Evolutionary conservation across 140 eudicot genomes (phyloP), one percentile per base, ranked within the genome.

Genomic region (Oenanthe javanica): DNA sequence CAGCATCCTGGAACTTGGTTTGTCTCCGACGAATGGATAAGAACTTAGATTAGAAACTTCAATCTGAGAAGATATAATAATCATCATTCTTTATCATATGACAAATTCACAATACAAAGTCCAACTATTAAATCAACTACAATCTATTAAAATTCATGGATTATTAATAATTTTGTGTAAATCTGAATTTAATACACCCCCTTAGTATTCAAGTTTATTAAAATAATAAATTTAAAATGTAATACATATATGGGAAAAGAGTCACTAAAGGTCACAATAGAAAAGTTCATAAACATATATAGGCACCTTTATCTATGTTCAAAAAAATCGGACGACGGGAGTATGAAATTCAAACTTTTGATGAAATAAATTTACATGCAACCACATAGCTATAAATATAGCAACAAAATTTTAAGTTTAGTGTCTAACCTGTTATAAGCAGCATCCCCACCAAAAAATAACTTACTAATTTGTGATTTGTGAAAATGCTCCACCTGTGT

Each of bases 21-120:
- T 92, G 55, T 89, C 87, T 11, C 93, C 91, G 70, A 88, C 82
- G 3, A 90, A 84, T 84, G 86, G 91, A 59, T 84, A 96, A 36
- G 95, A 84, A 40, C 89, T 87, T 80, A 91, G 81, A 82, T 95
- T 90, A 23, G 88, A 93, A 78, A 92, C 93, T 89, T 95, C 97
- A 79, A 95, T 80, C 99, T 95, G 90, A 80, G 75, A 18, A 70
- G 25, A 63, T 66, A n/a, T 11, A 2, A 61, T 15, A 18, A 43
- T 43, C 46, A 59, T 21, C 4, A 61, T 46, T 78, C 43, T 40
- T 61, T 47, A 9, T 61, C 36, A 25, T n/a, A 38, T 59, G 66
- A 38, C 19, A 59, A 21, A 6, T n/a, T 77, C 3, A 36, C 79
- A 36, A 77, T 38, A 40, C 13, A 7, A 38, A 16, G 48, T 40